Evolutionary conservation across 148 eudicot genomes (phyloP), one percentile per base, ranked within the genome.

Genomic region (Salicornia ramosissima): DNA sequence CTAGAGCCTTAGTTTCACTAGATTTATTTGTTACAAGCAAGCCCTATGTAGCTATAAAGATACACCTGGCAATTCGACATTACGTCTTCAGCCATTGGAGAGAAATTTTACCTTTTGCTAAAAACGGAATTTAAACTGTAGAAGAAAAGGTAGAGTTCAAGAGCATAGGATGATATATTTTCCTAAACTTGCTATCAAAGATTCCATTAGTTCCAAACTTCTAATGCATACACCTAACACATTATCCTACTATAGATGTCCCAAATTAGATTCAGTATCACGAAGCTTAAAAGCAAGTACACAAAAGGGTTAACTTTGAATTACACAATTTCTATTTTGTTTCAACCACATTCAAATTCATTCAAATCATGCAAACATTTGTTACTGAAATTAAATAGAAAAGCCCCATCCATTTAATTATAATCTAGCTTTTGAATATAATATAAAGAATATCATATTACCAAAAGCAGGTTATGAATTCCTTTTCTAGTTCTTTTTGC

Each of bases 351-450:
- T 19, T 70, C 24, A 0, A 58, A 30, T 58, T 29, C 28, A 28
- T 70, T 43, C 11, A 29, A 70, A 70, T 42, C 43, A 53, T n/a
- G 55, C 5, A 57, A 70, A 40, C 65, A 30, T 18, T 21, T 1
- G 25, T 58, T 45, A 57, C 12, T 57, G 65, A 70, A 6, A 70
- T 58, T 58, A n/a, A 29, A 30, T 42, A 59, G 46, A 46, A 43
- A 22, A 58, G 28, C 29, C 25, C 21, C 29, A 70, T 61, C 53
- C 65, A 64, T 64, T 53, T 72, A 36, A 72, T 36, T 52, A 72
- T 40, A 72, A 36, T 28, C 39, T 56, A 53, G 19, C 52, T 52
- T 22, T 0, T 18, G 19, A 56, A 19, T 13, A 56, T 26, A 2
- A 53, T 22, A n/a, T n/a, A n/a, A n/a, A 28, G 16, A 56, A 56